phyloP scores from a whole-genome alignment of 495 filamentous ascomycete species.

The Penicillium lagena region DNA sequence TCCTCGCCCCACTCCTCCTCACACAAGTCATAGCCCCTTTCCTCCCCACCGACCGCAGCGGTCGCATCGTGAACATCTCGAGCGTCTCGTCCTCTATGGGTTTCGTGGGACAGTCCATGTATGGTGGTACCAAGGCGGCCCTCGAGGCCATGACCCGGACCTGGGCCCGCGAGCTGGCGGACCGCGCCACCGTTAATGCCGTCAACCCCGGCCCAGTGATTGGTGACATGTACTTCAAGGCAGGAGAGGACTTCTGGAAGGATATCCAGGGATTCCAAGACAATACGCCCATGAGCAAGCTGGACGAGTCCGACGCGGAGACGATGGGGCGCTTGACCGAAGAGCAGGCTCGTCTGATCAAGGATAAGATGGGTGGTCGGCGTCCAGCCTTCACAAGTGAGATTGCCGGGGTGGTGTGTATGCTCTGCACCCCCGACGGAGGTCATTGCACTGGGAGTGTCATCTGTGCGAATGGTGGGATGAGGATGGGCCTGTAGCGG shows the following conservation, averaged over 20 bases:
- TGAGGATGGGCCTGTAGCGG: constrained; percentile 34
- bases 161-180: constrained; percentile 75
- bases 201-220: constrained; percentile 85
- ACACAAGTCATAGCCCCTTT: constrained; percentile 63
- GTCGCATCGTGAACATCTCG: constrained; percentile 75
- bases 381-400: constrained; percentile 66
- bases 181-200: constrained; percentile 75
- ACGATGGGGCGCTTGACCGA: constrained; percentile 47
- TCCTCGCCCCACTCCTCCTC: constrained; percentile 77
- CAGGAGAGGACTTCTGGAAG: constrained; percentile 47
- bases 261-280: constrained; percentile 56
- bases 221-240: constrained; percentile 66
- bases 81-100: constrained; percentile 64
- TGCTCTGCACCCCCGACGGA: constrained; percentile 69
- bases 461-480: constrained; percentile 82
- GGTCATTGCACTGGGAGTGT: constrained; percentile 81
- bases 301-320: constrained; percentile 33
- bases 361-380: constrained; percentile 56
- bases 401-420: constrained; percentile 78
- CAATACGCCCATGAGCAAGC: constrained; percentile 58
- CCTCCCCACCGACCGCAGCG: constrained; percentile 67
- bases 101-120: constrained; percentile 66
- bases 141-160: constrained; percentile 89
- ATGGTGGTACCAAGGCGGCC: constrained; percentile 85
- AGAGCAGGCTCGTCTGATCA: constrained; percentile 52